A percentile compares a stretch with the other conserved stretches of the same genome.
Conservation (phyloP, 257 asterid species). For the Cordia subcordata region DNA sequence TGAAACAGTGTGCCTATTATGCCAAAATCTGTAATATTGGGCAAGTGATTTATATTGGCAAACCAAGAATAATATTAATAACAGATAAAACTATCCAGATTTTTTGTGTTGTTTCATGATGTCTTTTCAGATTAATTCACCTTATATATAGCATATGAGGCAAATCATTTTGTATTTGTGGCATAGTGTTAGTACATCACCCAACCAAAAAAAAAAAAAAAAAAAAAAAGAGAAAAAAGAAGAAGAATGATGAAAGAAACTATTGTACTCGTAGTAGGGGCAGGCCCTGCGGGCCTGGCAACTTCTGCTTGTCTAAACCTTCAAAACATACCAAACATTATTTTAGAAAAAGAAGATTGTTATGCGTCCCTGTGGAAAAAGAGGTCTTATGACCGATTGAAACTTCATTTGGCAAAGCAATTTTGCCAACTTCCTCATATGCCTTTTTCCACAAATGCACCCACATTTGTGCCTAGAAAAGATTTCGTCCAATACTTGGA, state of each 20-base stretch:
- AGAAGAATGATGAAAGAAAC: slow-evolving; percentile 26
- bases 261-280: too few relatives aligned
- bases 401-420: slow-evolving; percentile 52
- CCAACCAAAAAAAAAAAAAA: too few relatives aligned
- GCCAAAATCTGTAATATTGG: too few relatives aligned
- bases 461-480: slow-evolving; percentile 34
- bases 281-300: slow-evolving; percentile 65
- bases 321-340: slow-evolving; percentile 30
- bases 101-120: too few relatives aligned
- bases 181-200: background rate
- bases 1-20: too few relatives aligned
- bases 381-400: slow-evolving; percentile 41
- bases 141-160: too few relatives aligned
- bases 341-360: slow-evolving; percentile 56
- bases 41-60: too few relatives aligned
- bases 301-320: slow-evolving; percentile 48
- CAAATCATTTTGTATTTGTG: too few relatives aligned
- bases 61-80: too few relatives aligned
- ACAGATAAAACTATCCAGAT: too few relatives aligned
- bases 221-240: too few relatives aligned
- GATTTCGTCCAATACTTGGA: slow-evolving; percentile 43
- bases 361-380: slow-evolving; percentile 53
- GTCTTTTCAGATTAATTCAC: too few relatives aligned
- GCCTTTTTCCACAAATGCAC: slow-evolving; percentile 32
- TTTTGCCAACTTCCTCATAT: slow-evolving; percentile 48